Conservation (phyloP, 2,329 filamentous ascomycete species). For the Colletotrichum graminicola region DNA sequence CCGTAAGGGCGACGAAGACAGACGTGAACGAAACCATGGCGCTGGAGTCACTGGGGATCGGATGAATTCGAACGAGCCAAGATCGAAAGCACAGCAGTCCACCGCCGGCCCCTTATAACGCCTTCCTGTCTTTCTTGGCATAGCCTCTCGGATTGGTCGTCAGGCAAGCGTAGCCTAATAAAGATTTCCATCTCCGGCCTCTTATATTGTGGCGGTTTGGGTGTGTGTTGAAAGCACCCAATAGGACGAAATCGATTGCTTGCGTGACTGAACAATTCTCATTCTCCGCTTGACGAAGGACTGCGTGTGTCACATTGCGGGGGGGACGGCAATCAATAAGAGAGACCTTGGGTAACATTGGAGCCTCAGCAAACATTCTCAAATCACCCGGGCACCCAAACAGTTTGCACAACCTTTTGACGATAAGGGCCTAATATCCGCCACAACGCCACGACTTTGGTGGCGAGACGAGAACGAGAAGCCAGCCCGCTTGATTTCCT, state of each 20-base stretch:
- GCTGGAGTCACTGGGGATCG: background rate
- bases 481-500: background rate
- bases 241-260: too few species aligned
- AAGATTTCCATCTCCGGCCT: background rate
- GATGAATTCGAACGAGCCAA: too few species aligned
- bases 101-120: background rate
- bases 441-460: background rate
- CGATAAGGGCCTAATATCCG: background rate
- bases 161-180: too few species aligned
- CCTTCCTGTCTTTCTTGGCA: background rate
- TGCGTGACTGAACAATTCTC: background rate
- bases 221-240: background rate
- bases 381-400: constrained; percentile 13
- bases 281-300: background rate
- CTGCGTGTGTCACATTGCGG: too few species aligned
- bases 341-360: background rate
- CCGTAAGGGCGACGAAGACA: constrained; percentile 12
- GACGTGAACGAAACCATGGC: constrained; percentile 27
- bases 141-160: background rate
- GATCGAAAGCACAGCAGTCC: background rate
- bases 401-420: background rate
- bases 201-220: background rate
- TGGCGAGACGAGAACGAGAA: background rate
- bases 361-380: background rate
- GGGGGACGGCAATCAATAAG: background rate